Evolutionary conservation across 2,329 filamentous ascomycete genomes (phyloP).

Genomic region (Elsinoe batatas): DNA sequence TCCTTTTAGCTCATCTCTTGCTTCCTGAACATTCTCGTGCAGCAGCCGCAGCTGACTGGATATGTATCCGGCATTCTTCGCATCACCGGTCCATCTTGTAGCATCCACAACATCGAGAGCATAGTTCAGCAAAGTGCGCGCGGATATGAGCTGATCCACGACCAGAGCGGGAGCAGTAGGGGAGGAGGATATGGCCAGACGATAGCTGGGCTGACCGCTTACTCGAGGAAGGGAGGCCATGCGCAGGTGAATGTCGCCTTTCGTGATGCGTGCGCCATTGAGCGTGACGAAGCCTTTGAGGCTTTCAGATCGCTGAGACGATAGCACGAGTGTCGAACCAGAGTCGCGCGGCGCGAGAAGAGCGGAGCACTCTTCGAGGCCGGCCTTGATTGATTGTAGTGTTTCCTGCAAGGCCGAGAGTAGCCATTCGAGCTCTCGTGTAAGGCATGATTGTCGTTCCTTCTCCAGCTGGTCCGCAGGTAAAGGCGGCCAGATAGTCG

Average conservation of each 20-base stretch:
- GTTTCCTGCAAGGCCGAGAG: constrained; percentile 51
- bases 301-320: constrained; percentile 73
- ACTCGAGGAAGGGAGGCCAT: constrained; percentile 56
- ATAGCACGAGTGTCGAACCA: constrained; percentile 81
- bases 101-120: constrained; percentile 75
- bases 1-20: constrained; percentile 50
- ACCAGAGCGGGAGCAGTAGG: constrained; percentile 48
- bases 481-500: constrained; percentile 51
- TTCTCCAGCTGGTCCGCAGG: constrained; percentile 39
- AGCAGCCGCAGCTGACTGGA: constrained; percentile 48
- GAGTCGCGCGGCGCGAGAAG: constrained; percentile 76
- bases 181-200: constrained; percentile 42
- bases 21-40: constrained; percentile 52
- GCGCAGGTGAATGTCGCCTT: constrained; percentile 71
- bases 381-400: constrained; percentile 52
- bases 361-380: constrained; percentile 79
- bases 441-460: constrained; percentile 45
- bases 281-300: constrained; percentile 90
- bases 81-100: constrained; percentile 61
- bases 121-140: constrained; percentile 70
- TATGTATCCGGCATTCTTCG: constrained; percentile 48
- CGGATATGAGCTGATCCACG: constrained; percentile 59
- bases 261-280: constrained; percentile 81
- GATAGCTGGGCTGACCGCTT: constrained; percentile 41
- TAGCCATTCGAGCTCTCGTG: constrained; percentile 54